A percentile compares a stretch with the other conserved stretches of the same genome.
These are phyloP conservation scores for Calonectria hongkongensis DNA, from an alignment of 2,329 filamentous ascomycete species.

Conservation along the genomic window DNA sequence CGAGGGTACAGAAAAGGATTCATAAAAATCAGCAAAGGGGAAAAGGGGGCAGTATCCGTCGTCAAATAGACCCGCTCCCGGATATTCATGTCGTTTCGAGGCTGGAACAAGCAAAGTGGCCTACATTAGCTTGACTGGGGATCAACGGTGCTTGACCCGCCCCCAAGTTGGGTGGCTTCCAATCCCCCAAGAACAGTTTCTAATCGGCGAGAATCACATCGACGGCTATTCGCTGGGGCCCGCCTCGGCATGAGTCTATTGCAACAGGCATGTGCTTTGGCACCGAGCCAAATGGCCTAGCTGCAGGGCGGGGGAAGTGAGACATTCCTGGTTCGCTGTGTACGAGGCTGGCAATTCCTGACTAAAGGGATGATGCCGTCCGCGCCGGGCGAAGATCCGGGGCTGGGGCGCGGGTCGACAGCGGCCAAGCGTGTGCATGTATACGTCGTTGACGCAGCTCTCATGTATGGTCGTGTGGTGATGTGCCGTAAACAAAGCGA, in stretches of 20 bases:
- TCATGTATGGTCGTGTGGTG: conserved; percentile 4
- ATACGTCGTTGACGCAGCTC: background rate
- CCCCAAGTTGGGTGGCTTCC: conserved; percentile 30
- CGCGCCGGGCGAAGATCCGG: conserved; percentile 17
- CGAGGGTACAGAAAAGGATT: background rate
- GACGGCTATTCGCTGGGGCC: conserved; percentile 18
- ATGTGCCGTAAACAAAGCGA: conserved; percentile 11
- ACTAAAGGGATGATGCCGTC: conserved; percentile 45
- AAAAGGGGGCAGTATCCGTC: background rate
- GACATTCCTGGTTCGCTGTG: conserved; percentile 39
- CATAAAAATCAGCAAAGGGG: background rate
- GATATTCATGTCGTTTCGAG: conserved; percentile 26
- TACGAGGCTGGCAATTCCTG: conserved; percentile 45
- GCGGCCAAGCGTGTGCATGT: background rate
- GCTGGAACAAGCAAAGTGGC: conserved; percentile 23
- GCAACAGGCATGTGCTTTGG: conserved; percentile 14
- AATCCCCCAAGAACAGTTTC: conserved; percentile 25
- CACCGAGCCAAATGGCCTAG: conserved; percentile 13
- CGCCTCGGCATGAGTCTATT: conserved; percentile 6
- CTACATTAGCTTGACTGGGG: conserved; percentile 29
- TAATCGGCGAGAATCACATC: conserved; percentile 28
- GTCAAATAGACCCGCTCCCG: conserved; percentile 13
- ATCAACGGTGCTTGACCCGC: conserved; percentile 36
- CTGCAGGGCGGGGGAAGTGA: conserved; percentile 27
- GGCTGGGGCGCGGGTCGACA: conserved; percentile 14